These are phyloP conservation scores for Suaeda aralocaspica DNA, from an alignment of 148 eudicot species.

Conservation along the genomic window DNA sequence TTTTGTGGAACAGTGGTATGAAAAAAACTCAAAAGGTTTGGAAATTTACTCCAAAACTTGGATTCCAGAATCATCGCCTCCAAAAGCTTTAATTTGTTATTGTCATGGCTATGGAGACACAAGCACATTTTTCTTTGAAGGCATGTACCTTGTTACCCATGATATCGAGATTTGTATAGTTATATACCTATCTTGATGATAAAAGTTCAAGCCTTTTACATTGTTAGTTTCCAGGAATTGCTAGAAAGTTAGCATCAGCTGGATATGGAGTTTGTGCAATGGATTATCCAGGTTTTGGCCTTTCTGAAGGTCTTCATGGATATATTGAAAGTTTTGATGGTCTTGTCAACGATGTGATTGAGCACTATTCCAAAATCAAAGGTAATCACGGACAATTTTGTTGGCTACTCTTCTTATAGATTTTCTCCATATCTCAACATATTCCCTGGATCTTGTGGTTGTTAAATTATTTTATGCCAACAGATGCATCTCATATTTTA, in stretches of 20 bases:
- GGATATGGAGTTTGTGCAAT: conserved; percentile 90
- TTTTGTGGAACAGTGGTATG: conserved; percentile 55
- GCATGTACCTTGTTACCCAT: conserved; percentile 38
- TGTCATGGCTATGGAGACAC: conserved; percentile 99
- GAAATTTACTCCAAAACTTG: conserved; percentile 86
- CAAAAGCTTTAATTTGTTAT: conserved; percentile 66
- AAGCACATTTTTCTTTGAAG: conserved; percentile 92
- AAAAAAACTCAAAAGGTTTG: conserved; percentile 71
- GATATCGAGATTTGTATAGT: not conserved
- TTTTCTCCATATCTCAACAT: not conserved
- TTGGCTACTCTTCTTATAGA: conserved; percentile 2
- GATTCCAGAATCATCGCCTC: conserved; percentile 57
- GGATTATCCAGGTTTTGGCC: conserved; percentile 99
- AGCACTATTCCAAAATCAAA: conserved; percentile 66
- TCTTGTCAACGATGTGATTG: conserved; percentile 80
- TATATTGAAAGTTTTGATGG: conserved; percentile 68
- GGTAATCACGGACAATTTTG: conserved; percentile 34
- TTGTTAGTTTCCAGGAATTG: conserved; percentile 62
- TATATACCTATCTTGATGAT: conserved; percentile 6
- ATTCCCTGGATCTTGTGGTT: not conserved
- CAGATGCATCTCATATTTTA: not conserved
- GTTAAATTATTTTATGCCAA: not conserved
- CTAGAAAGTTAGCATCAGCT: conserved; percentile 73
- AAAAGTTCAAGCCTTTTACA: conserved; percentile 23
- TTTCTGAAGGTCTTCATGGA: conserved; percentile 96